Base-by-base conservation (phyloP, 2,329 filamentous ascomycete genomes). In the Aspergillus japonicus region DNA sequence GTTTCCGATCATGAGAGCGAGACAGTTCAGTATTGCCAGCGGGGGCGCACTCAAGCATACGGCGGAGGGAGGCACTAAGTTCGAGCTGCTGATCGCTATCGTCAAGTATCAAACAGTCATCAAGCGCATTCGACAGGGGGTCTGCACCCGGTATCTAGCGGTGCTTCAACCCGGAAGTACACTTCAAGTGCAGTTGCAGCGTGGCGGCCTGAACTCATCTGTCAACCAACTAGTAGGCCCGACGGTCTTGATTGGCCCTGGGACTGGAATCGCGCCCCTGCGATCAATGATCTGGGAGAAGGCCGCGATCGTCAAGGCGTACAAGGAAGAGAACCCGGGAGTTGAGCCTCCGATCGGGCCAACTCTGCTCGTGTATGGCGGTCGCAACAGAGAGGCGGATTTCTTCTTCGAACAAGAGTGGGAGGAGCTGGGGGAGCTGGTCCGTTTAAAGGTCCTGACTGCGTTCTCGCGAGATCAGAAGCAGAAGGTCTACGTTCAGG, bases 101-200 rank as follows among this genome's bases (percentile, higher is more conserved):
- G 93, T 99, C 61, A 92, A 94, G 72, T 98, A 96, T 75, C 87
- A 88, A 63, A 96, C 93, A 1, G 87, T 96, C 29, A 89, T 96
- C 61, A 91, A 90, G 69, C 89, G 90, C 62, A 88, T 90, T 3
- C 85, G 95, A 19, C 85, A 94, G 69, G 95, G 95, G 1, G 88
- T 99, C 51, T 97, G 93, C 75, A 96, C 95, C 5, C 85, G 91
- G 24, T 98, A 97, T 71, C 82, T 98, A 19, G 84, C 89, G 21
- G 81, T 82, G 4, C 81, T 98, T 0, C 73, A 76, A 4, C 77
- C 80, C 0, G 83, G 83, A 1, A 86, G 87, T 10, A 74, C 76
- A 0, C 77, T 96, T 16, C 81, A 76, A 24, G 81, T 96, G 16
- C 80, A 82, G 2, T 69, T 88, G 64, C 76, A 83, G 78, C 77